Base-by-base conservation (phyloP, 1,284 basidiomycete genomes). In the Pseudozyma pruni region DNA sequence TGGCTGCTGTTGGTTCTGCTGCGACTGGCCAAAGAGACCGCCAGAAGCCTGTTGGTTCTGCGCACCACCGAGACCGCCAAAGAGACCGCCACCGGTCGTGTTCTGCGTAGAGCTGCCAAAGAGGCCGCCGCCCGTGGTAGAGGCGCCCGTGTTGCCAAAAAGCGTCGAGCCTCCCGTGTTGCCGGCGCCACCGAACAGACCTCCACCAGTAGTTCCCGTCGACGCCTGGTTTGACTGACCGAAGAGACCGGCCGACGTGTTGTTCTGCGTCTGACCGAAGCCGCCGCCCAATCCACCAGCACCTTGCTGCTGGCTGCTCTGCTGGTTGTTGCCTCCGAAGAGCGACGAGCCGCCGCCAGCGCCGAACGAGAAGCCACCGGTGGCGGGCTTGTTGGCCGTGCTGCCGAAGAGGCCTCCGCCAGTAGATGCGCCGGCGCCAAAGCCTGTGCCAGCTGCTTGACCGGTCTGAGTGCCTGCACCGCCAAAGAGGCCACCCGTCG, bases 91-190 rank as follows among this genome's bases (percentile, higher is more conserved):
- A 11, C 58, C 58, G 14, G 62, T 66, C 16, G 43, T 37, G 46
- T 51, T 59, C 42, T 80, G 40, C 1, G 57, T 72, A 19, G 85
- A 84, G 67, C 83, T 85, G 29, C 84, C 85, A 59, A 87, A 87
- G n/a, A 87, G 53, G 17, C 84, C 83, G 11, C 84, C 73, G 29
- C 83, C 81, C 3, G 82, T 80, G 14, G 74, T 81, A 27, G 62
- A 79, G 27, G 80, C 69, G 20, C 79, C 75, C n/a, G 74, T 56
- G 43, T 60, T 60, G 41, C 77, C 78, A 29, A 79, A 80, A 22
- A 80, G 58, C n/a, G 77, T 72, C 27, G 73, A 54, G 13, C 66
- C 45, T n/a, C 73, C 79, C 3, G 59, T 54, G 55, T 50, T 57
- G 60, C 43, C 47, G 33, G 51, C 43, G 33, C 71, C 74, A 19